These are phyloP conservation scores for Allantophomopsis lycopodina DNA, from an alignment of 2,329 filamentous ascomycete species.

Conservation along the genomic window DNA sequence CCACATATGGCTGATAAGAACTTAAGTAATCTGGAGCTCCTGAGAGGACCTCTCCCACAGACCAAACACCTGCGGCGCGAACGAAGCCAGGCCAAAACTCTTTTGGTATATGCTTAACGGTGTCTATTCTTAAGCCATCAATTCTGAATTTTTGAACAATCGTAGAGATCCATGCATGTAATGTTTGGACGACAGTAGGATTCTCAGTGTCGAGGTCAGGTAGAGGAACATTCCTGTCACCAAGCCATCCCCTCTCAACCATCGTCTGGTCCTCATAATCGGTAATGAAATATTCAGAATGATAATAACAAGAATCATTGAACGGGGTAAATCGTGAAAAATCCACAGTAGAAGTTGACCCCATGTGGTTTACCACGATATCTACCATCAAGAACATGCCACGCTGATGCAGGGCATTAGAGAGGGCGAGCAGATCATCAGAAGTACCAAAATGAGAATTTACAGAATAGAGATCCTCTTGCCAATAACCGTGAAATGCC, in stretches of 20 bases:
- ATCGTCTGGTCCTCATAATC: conserved; percentile 18
- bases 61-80: conserved; percentile 38
- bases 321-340: conserved; percentile 17
- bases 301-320: conserved; percentile 8
- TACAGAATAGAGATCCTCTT: conserved; percentile 29
- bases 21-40: conserved; percentile 20
- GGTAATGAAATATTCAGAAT: conserved; percentile 6
- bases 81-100: conserved; percentile 41
- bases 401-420: conserved; percentile 36
- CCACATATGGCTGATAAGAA: conserved; percentile 34
- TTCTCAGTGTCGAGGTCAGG: conserved; percentile 27
- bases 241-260: conserved; percentile 29
- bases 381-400: conserved; percentile 52
- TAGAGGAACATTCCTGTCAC: conserved; percentile 23
- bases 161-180: conserved; percentile 18
- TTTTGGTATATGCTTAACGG: conserved; percentile 28
- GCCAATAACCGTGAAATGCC: conserved; percentile 29
- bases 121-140: conserved; percentile 33
- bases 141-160: conserved; percentile 6
- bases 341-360: conserved; percentile 12
- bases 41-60: conserved; percentile 43
- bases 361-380: conserved; percentile 41
- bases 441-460: conserved; percentile 45
- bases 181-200: conserved; percentile 20
- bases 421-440: conserved; percentile 42